Evolutionary conservation across 257 asterid species (phyloP).

Genomic region (Primulina tabacum): DNA sequence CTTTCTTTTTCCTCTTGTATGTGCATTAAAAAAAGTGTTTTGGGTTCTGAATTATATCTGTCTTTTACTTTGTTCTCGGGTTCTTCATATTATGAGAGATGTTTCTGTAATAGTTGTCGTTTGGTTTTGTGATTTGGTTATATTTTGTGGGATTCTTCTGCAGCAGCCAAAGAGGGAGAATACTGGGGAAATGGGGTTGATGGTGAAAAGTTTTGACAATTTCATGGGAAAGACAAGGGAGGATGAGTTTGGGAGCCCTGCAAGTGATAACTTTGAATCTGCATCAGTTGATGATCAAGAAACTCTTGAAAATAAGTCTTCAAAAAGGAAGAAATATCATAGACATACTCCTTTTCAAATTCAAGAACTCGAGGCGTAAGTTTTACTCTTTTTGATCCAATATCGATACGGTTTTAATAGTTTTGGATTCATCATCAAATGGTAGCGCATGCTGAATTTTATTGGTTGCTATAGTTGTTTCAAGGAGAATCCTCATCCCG

Average conservation of each 20-base stretch:
- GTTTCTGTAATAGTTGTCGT: slow-evolving; percentile 9
- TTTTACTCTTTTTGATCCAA: not conserved
- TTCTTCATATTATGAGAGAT: slow-evolving; percentile 23
- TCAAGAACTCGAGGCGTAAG: slow-evolving; percentile 83
- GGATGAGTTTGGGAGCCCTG: slow-evolving; percentile 62
- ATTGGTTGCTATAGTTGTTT: slow-evolving; percentile 44
- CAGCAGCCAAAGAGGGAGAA: slow-evolving; percentile 79
- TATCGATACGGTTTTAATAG: not conserved
- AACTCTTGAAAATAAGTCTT: slow-evolving; percentile 35
- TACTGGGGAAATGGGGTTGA: slow-evolving; percentile 50
- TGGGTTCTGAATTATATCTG: not conserved
- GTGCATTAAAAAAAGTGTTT: slow-evolving; percentile 1
- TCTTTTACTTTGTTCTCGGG: not conserved
- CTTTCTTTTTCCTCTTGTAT: slow-evolving; percentile 2
- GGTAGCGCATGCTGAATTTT: not conserved
- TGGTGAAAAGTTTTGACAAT: slow-evolving; percentile 41
- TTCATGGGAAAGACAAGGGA: slow-evolving; percentile 39
- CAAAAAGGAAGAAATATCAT: slow-evolving; percentile 54
- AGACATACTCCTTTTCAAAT: slow-evolving; percentile 73
- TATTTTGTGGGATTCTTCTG: slow-evolving; percentile 17
- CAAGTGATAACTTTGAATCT: slow-evolving; percentile 66
- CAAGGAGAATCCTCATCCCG: slow-evolving; percentile 91
- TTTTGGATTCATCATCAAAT: not conserved
- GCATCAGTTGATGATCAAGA: slow-evolving; percentile 68
- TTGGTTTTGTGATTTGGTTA: slow-evolving; percentile 8